Conservation (phyloP, 148 eudicot genomes). For the Oxyria digyna region DNA sequence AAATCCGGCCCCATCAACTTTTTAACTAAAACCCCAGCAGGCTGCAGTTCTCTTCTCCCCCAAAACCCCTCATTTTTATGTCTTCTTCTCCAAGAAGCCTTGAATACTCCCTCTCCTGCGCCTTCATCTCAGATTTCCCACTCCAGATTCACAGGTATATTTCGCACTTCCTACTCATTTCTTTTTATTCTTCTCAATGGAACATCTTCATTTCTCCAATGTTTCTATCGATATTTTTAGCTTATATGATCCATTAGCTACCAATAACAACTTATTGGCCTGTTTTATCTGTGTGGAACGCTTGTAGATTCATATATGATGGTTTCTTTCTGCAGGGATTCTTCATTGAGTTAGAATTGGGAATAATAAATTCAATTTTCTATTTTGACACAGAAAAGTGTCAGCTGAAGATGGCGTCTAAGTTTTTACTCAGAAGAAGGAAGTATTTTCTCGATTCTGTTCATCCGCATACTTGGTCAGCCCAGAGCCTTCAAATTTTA, state of each 20-base stretch:
- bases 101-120: neutral
- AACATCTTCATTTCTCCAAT: neutral
- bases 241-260: too few relatives aligned
- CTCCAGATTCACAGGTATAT: neutral
- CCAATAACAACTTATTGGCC: neutral
- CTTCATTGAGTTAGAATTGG: neutral
- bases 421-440: neutral
- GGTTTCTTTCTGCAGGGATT: neutral
- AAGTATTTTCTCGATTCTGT: neutral
- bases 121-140: neutral
- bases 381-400: neutral
- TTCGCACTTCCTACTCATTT: neutral
- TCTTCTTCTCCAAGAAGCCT: slow-evolving; percentile 1
- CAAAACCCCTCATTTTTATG: neutral
- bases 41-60: neutral
- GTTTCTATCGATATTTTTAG: neutral
- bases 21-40: neutral
- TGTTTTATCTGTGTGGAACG: neutral
- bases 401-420: neutral
- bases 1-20: neutral
- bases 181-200: neutral
- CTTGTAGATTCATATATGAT: neutral
- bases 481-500: neutral
- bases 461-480: neutral
- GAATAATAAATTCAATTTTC: neutral